phyloP scores from a whole-genome alignment of 106 monocot genomes.

The Platanthera guangdongensis region DNA sequence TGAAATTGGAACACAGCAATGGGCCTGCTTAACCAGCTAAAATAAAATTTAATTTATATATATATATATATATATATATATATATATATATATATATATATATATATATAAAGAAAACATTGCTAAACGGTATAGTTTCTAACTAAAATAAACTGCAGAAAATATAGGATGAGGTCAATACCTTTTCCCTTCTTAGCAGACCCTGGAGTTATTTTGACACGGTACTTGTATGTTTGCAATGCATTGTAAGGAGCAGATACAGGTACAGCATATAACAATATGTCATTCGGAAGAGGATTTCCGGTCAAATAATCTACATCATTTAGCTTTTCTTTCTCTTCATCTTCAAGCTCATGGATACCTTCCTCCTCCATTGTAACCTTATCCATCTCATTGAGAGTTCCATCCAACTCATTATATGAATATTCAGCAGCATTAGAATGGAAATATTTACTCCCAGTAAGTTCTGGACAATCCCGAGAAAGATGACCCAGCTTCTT shows the following conservation, averaged over 20 bases:
- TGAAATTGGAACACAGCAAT: no score
- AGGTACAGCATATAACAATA: constrained; percentile 90
- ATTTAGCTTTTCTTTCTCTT: constrained; percentile 71
- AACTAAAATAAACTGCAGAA: not conserved
- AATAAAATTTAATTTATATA: not conserved
- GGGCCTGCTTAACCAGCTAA: no score
- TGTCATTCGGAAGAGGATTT: constrained; percentile 75
- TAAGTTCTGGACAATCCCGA: constrained; percentile 68
- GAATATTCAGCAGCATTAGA: constrained; percentile 14
- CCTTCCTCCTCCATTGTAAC: constrained; percentile 64
- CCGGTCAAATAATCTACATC: constrained; percentile 89
- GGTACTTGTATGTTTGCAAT: constrained; percentile 86
- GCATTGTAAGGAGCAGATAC: constrained; percentile 96
- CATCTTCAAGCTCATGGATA: constrained; percentile 67
- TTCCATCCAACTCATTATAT: constrained; percentile 3
- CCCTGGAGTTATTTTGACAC: constrained; percentile 96
- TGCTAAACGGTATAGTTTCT: not conserved
- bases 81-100: not conserved
- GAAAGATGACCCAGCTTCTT: constrained; percentile 89
- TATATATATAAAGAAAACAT: not conserved
- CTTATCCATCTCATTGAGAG: constrained; percentile 37
- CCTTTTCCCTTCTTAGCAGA: constrained; percentile 97
- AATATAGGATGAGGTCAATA: constrained; percentile 9
- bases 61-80: not conserved
- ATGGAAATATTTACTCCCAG: constrained; percentile 13